A percentile compares a stretch with the other conserved stretches of the same genome.
phyloP scores from a whole-genome alignment of 2,329 filamentous ascomycete genomes.

The Fusarium sp. region DNA sequence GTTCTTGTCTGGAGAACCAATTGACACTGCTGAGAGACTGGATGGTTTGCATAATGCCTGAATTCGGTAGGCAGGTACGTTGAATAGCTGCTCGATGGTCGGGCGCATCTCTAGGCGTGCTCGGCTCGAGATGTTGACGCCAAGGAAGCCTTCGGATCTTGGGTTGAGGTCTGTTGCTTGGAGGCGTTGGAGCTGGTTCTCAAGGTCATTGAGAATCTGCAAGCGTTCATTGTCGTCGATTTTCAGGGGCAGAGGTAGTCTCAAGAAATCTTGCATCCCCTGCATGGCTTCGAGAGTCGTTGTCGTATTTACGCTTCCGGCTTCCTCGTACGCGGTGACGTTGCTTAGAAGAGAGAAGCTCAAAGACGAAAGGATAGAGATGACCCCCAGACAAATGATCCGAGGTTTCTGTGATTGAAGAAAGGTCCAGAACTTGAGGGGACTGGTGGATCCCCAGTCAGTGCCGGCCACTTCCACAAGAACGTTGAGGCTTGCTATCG shows the following conservation, averaged over 20 bases:
- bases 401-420: slow-evolving; percentile 21
- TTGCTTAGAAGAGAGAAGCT: slow-evolving; percentile 27
- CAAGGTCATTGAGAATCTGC: background rate
- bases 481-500: slow-evolving; percentile 24
- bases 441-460: slow-evolving; percentile 30
- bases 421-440: slow-evolving; percentile 27
- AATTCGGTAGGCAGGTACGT: slow-evolving; percentile 15
- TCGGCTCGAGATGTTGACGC: slow-evolving; percentile 12
- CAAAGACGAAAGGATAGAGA: slow-evolving; percentile 21
- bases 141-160: background rate
- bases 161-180: background rate
- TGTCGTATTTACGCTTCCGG: background rate
- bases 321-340: slow-evolving; percentile 21
- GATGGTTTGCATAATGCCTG: background rate
- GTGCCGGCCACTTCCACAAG: slow-evolving; percentile 27
- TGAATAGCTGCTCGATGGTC: slow-evolving; percentile 5
- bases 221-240: background rate
- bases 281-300: slow-evolving; percentile 24
- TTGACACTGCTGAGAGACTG: background rate
- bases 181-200: background rate
- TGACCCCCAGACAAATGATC: slow-evolving; percentile 12
- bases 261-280: slow-evolving; percentile 5
- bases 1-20: background rate
- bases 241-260: background rate
- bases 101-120: background rate